Evolutionary conservation across 1,139 yeast genomes (phyloP).

Genomic region (Blastobotrys buckinghamii): DNA sequence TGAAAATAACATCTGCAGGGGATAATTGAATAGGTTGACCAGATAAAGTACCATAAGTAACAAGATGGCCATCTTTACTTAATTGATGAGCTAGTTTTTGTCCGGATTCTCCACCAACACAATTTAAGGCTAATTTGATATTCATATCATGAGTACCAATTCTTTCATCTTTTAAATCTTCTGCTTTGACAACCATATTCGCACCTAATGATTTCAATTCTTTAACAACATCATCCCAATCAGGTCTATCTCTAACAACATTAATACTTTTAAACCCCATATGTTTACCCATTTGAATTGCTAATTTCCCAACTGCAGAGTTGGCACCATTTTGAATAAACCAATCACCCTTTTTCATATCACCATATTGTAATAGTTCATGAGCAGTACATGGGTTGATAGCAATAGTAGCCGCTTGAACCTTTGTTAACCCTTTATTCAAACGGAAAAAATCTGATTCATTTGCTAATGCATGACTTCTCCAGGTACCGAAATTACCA

Average conservation of each 20-base stretch:
- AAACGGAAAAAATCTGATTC: conserved; percentile 38
- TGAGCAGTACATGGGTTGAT: conserved; percentile 94
- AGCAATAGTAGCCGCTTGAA: conserved; percentile 84
- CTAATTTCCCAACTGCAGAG: conserved; percentile 93
- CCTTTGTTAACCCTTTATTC: conserved; percentile 37
- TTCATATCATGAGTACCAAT: not conserved
- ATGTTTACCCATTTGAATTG: conserved; percentile 75
- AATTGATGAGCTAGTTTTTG: conserved; percentile 79
- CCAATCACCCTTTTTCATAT: conserved; percentile 75
- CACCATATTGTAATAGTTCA: conserved; percentile 70
- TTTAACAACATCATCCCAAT: conserved; percentile 55
- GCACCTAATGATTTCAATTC: conserved; percentile 70
- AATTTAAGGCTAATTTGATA: conserved; percentile 76
- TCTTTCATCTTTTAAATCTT: conserved; percentile 54
- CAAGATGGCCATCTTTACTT: conserved; percentile 59
- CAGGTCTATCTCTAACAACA: conserved; percentile 79
- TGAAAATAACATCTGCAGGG: conserved; percentile 82
- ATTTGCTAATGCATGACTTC: conserved; percentile 57
- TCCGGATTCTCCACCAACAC: conserved; percentile 87
- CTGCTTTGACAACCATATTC: conserved; percentile 86
- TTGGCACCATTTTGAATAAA: conserved; percentile 95
- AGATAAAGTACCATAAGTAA: conserved; percentile 98
- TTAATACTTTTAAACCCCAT: conserved; percentile 79
- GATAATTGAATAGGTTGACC: conserved; percentile 88
- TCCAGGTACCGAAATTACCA: conserved; percentile 92